These are phyloP conservation scores for Saturnispora kantuleensis DNA, from an alignment of 805 yeast genomes.

Conservation along the genomic window DNA sequence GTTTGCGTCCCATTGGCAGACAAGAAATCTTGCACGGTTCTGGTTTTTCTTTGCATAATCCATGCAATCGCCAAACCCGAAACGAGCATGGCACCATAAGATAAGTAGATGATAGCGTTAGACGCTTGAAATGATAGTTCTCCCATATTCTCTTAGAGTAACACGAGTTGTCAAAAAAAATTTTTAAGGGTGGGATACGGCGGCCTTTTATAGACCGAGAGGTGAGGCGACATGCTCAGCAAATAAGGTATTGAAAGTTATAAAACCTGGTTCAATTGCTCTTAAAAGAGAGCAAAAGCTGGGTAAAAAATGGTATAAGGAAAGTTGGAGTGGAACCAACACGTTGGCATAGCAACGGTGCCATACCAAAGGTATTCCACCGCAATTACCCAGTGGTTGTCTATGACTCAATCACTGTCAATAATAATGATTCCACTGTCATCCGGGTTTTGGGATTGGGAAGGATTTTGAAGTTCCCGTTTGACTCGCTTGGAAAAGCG, in stretches of 20 bases:
- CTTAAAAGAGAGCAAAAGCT: too few species aligned
- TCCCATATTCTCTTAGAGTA: conserved; percentile 10
- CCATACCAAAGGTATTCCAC: too few species aligned
- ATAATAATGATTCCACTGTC: conserved; percentile 10
- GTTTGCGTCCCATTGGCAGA: conserved; percentile 73
- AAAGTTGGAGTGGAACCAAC: too few species aligned
- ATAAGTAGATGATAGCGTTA: conserved; percentile 53
- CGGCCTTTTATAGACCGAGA: too few species aligned
- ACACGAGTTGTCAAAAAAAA: background rate
- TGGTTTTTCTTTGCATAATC: conserved; percentile 35
- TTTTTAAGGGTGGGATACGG: background rate
- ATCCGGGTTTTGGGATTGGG: conserved; percentile 2
- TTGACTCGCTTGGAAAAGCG: background rate
- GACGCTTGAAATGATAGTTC: conserved; percentile 38
- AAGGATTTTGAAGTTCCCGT: background rate
- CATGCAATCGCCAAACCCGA: conserved; percentile 51
- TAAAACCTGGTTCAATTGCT: too few species aligned
- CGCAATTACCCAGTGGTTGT: too few species aligned
- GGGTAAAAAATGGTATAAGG: too few species aligned
- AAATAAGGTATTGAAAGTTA: background rate
- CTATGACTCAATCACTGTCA: conserved; percentile 8
- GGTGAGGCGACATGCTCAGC: conserved; percentile 1
- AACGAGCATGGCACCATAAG: conserved; percentile 45
- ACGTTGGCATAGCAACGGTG: too few species aligned
- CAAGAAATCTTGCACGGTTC: conserved; percentile 41